Base-by-base conservation (phyloP, 495 filamentous ascomycete species). In the Aspergillus avenaceus region DNA sequence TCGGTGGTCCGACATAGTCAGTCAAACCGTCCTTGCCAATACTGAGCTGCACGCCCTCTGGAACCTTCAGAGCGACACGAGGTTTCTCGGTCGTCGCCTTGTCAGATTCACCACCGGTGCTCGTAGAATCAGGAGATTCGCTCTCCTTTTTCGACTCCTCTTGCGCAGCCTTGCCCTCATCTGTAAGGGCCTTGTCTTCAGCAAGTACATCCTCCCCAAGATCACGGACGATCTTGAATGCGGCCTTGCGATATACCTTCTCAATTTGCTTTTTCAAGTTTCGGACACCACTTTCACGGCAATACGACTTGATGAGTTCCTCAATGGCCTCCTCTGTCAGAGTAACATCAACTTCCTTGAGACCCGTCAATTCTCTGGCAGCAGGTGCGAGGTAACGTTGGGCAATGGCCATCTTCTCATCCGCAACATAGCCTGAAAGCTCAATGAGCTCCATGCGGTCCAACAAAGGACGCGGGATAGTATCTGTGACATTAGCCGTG, bases 251-350 rank as follows among this genome's bases (percentile, higher is more conserved):
- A 69, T 96, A 99, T 5, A 99, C 89, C 74, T 97, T 97, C 63
- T 99, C 95, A 54, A 99, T 99, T 63, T 97, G 92, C 75, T 99
- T 97, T 78, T 99, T 99, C 58, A 99, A 71, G 66, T 97, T 97
- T 37, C 95, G 88, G 21, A 99, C 95, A 55, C 95, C 95, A 41
- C 88, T 91, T 66, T 99, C 95, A 13, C 95, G 85, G 71, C 91
- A 96, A 73, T 99, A 99, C 11, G 87, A 95, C 67, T 97, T 97
- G 78, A 97, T 99, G 47, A 99, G 76, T 69, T 99, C 95, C 58
- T 90, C 84, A 50, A 99, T 95, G 3, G 91, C 95, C 23, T 86
- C 83, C 55, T 90, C 79, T 53, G 78, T 81, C 40, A 99, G 76
- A n/a, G 73, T 73, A 26, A 99, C 93, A 62, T 96, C 86, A 24